These are phyloP conservation scores for Teunomyces lycoperdinae DNA, from an alignment of 805 yeast species.

Conservation along the genomic window DNA sequence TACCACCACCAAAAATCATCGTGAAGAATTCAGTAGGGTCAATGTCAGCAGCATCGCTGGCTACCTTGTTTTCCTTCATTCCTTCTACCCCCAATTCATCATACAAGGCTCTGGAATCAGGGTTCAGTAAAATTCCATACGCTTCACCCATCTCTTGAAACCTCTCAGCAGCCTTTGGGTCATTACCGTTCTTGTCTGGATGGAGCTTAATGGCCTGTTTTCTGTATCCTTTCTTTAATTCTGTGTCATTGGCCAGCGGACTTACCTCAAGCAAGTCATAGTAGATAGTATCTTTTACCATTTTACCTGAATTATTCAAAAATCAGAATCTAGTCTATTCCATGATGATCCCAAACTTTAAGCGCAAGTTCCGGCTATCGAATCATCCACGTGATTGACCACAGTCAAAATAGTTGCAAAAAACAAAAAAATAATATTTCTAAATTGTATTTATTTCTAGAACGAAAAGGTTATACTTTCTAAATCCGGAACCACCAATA, in stretches of 20 bases:
- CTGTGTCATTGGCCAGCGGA: conserved; percentile 69
- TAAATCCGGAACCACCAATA: conserved; percentile 68
- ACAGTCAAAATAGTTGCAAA: not conserved
- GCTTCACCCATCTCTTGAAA: conserved; percentile 74
- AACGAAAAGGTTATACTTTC: conserved; percentile 62
- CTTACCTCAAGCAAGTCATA: conserved; percentile 75
- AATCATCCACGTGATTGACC: not conserved
- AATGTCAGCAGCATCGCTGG: conserved; percentile 62
- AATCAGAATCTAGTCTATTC: too few species aligned
- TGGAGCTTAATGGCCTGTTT: conserved; percentile 85
- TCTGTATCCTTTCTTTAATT: conserved; percentile 91
- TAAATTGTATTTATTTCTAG: conserved; percentile 17
- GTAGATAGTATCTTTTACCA: conserved; percentile 85
- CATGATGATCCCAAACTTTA: not conserved
- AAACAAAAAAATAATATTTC: not conserved
- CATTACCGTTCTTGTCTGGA: conserved; percentile 96
- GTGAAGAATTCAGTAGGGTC: conserved; percentile 88
- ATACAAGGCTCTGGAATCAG: conserved; percentile 63
- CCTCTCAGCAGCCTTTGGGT: conserved; percentile 81
- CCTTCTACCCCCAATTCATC: conserved; percentile 72
- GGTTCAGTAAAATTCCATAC: conserved; percentile 77
- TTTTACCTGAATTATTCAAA: conserved; percentile 16
- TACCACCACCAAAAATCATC: conserved; percentile 80
- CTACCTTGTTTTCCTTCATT: conserved; percentile 60
- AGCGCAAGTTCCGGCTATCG: not conserved